These are phyloP conservation scores for Ceratobasidium sp. DNA, from an alignment of 1,284 basidiomycete species.

Conservation along the genomic window DNA sequence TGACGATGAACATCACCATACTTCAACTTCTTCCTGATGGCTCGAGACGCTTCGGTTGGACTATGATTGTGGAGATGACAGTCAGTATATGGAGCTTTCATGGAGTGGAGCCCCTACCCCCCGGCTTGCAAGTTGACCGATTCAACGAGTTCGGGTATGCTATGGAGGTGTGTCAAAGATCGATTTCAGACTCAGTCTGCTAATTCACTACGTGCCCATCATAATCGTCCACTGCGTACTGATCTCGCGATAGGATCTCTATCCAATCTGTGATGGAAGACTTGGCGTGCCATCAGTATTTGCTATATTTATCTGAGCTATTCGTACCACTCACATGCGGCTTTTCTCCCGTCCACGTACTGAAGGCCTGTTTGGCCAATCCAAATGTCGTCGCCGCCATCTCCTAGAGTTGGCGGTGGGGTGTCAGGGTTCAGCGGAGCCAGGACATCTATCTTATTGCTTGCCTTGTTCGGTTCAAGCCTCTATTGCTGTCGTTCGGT, in stretches of 20 bases:
- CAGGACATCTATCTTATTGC: neutral
- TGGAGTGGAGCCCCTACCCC: constrained; percentile 58
- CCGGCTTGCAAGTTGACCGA: constrained; percentile 84
- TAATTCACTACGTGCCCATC: constrained; percentile 74
- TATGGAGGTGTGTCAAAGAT: constrained; percentile 48
- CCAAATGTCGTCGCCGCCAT: constrained; percentile 19
- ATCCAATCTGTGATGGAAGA: constrained; percentile 91
- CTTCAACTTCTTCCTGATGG: constrained; percentile 95
- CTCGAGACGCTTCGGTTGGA: constrained; percentile 84
- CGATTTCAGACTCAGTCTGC: neutral
- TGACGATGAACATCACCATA: constrained; percentile 92
- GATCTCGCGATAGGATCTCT: constrained; percentile 79
- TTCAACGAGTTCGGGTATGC: constrained; percentile 91
- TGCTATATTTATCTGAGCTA: neutral
- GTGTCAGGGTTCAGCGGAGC: neutral
- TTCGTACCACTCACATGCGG: constrained; percentile 33
- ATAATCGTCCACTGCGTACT: constrained; percentile 79
- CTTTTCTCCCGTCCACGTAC: constrained; percentile 36
- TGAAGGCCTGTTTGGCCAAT: constrained; percentile 16
- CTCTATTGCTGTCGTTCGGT: neutral
- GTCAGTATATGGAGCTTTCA: constrained; percentile 7
- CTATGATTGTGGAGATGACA: constrained; percentile 51
- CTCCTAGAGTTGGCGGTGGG: neutral
- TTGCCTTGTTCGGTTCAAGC: neutral
- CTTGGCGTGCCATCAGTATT: constrained; percentile 51